Evolutionary conservation across 2,329 filamentous ascomycete species (phyloP), one percentile per base, ranked within the genome.

Genomic region (Chrysosphaeria jannelii): DNA sequence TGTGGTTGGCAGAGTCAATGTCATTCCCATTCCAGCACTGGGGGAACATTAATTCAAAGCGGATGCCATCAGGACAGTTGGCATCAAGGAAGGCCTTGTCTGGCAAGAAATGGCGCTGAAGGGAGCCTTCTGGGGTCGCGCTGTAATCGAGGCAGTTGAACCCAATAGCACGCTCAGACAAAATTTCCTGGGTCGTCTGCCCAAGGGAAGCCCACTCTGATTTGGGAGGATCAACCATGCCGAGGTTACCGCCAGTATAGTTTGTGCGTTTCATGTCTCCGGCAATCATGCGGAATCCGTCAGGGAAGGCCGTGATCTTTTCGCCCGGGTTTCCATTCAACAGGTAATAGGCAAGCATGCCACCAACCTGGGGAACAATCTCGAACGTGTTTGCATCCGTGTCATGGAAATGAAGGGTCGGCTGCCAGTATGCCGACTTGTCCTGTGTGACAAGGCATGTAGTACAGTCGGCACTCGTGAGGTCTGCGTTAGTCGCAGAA

Each of bases 141-240:
- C 35, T 36, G 39, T 91, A 91, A 57, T 93, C 67, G 29, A 97
- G 48, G 45, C 85, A 93, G 53, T 93, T 93, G 58, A 90, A 90
- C 4, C 85, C 81, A 14, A 91, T 35, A 7, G 79, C 75, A 30
- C 79, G 76, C 49, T 89, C 70, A 23, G 47, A 48, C 18, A 91
- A 57, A 24, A 65, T 58, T 10, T 45, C 42, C 47, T 89, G 78
- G 22, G 39, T 44, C 8, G 66, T 69, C 35, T 59, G 56, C 28
- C 67, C 58, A 5, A 62, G 47, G 2, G 44, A 38, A 13, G 44
- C 44, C 79, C 79, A 91, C 13, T 44, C 31, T 8, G 72, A 76
- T 45, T 76, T 74, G 29, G 47, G 45, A 3, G 60, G 51, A 31
- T 67, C 60, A 13, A 60, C 55, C 19, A 59, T 50, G 33, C 61